Conservation (phyloP, 2,329 filamentous ascomycete genomes). For the Microcera coccophila region DNA sequence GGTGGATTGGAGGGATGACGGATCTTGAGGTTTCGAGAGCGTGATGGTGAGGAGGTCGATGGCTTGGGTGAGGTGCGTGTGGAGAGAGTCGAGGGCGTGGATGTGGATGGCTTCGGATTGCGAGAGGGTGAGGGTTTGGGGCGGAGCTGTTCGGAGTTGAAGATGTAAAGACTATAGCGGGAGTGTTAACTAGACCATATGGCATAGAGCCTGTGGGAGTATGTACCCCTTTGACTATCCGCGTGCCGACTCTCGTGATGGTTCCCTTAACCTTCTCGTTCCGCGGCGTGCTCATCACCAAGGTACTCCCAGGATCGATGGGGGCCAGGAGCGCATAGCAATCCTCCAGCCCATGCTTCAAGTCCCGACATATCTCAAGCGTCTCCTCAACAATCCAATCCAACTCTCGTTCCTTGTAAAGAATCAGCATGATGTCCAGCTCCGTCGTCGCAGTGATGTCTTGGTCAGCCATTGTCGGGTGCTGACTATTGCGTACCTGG, state of each 20-base stretch:
- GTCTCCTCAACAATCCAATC: slow-evolving; percentile 53
- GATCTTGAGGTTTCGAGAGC: slow-evolving; percentile 57
- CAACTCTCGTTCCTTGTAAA: slow-evolving; percentile 48
- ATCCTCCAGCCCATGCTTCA: slow-evolving; percentile 72
- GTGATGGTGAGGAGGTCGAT: slow-evolving; percentile 80
- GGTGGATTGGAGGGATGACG: slow-evolving; percentile 52
- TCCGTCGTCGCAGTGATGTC: not conserved
- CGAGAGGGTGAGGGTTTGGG: slow-evolving; percentile 47
- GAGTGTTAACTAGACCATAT: slow-evolving; percentile 7
- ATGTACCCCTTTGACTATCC: slow-evolving; percentile 83
- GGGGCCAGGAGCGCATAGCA: slow-evolving; percentile 84
- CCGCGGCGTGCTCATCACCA: slow-evolving; percentile 81
- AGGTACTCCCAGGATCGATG: slow-evolving; percentile 77
- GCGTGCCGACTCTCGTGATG: slow-evolving; percentile 84
- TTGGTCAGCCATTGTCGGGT: not conserved
- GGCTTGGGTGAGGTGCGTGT: slow-evolving; percentile 75
- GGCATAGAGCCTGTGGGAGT: slow-evolving; percentile 1
- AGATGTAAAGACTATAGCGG: slow-evolving; percentile 65
- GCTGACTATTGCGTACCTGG: slow-evolving; percentile 40
- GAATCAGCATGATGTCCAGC: slow-evolving; percentile 24
- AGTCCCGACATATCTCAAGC: slow-evolving; percentile 43
- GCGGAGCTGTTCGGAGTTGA: slow-evolving; percentile 64
- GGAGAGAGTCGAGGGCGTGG: slow-evolving; percentile 65
- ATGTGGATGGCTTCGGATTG: slow-evolving; percentile 54
- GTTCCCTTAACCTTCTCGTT: slow-evolving; percentile 91